Base-by-base conservation (phyloP, 164 flowering plant species). In the Protea cynaroides region DNA sequence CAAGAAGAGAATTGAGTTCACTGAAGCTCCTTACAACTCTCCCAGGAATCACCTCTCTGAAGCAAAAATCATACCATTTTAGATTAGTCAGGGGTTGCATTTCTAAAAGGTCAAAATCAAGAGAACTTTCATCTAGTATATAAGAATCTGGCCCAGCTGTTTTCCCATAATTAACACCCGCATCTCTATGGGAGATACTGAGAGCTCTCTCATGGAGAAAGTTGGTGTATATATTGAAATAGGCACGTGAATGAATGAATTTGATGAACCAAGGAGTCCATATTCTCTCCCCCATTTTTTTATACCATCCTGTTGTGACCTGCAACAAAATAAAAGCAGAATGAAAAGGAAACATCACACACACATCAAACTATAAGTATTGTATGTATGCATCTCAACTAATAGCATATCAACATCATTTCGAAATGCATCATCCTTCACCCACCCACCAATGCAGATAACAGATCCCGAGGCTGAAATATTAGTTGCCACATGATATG, bases 261-360 rank as follows among this genome's bases (percentile, higher is more conserved):
- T 91, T 91, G 29, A 94, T 94, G 80, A 94, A 94, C 99, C 99
- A 94, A 54, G 99, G 99, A 36, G 99, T 94, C 97, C 97, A 94
- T 59, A 91, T 94, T 67, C 82, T 86, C 70, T 94, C 99, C 46
- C 97, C 97, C 84, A 86, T 71, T 82, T 67, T 91, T 67, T 86
- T 94, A 81, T 94, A 94, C 99, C 99, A 94, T 66, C 95, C 93
- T 38, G 81, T 91, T 50, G 98, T 89, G 64, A 88, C 96, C 98
- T 92, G 81, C 63, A 65, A 18, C 19, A 53, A 29, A 62, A 44
- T 10, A 19, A 46, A 55, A 54, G 57, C 18, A 21, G 14, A 60
- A 56, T 23, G 19, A 25, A 29, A 59, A 10, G 13, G 43, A 44
- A 58, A 54, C 17, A 10, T 17, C 46, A 40, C 38, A 40, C 22